Base-by-base conservation (phyloP, 1,284 basidiomycete species). In the Cryptococcus sp. region DNA sequence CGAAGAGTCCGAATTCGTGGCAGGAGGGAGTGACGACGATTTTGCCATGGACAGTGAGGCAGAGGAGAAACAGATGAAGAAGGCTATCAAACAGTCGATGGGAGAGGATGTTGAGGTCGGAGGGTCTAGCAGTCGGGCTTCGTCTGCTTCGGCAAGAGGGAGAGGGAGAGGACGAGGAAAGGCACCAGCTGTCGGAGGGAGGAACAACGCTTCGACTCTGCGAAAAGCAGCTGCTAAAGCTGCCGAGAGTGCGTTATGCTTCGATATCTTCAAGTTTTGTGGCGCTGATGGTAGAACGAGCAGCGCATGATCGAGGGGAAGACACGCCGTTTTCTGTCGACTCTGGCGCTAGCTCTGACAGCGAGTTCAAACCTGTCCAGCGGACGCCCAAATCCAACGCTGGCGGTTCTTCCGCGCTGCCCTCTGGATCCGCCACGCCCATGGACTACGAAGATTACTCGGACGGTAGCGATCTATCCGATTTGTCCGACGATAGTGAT, bases 11-110 rank as follows among this genome's bases (percentile, higher is more conserved):
- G 47, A 53, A n/a, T 47, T 32, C 0, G 59, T 57, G 5, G 47
- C 28, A 18, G 21, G 38, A 33, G 41, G 28, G 14, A 31, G 28
- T 31, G 54, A 49, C 5, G 47, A 43, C 11, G 58, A 60, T 21
- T 62, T 54, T 43, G 63, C 63, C 10, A 50, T 58, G 43, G 45
- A 64, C 46, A 57, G 47, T n/a, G 63, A 66, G 12, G 57, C 59
- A 9, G 63, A 66, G 47, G 56, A 41, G 25, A 41, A 36, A 12
- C 58, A 62, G 51, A 33, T 63, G 10, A 36, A 48, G 21, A 26
- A 28, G 4, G 63, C 61, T 3, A 26, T 63, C 3, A 25, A 41
- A n/a, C 53, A 48, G 4, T 54, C 53, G 18, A 52, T 50, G 42
- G 26, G 24, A 7, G 34, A 34, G 40, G 23, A 36, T 11, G 32